Evolutionary conservation across 2,329 filamentous ascomycete genomes (phyloP).

Genomic region (Geoglossum cookeanum): DNA sequence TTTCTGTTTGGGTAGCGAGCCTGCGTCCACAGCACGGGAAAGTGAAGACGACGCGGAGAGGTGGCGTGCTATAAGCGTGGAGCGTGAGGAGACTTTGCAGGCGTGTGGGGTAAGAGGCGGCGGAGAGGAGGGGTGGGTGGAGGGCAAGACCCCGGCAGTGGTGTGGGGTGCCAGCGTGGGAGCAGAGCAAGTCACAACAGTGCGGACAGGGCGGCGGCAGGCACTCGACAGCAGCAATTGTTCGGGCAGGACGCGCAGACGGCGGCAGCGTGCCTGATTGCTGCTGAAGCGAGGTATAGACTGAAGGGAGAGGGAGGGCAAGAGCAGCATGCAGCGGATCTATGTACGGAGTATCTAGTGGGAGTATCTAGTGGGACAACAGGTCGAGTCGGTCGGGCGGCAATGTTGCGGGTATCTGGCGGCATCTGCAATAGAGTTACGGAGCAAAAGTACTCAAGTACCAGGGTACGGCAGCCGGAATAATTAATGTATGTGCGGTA

Average conservation of each 20-base stretch:
- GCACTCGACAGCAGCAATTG: neutral
- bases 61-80: slow-evolving; percentile 28
- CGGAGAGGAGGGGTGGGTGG: slow-evolving; percentile 7
- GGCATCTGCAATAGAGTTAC: neutral
- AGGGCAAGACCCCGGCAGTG: slow-evolving; percentile 7
- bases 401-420: neutral
- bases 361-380: neutral
- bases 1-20: neutral
- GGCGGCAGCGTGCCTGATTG: neutral
- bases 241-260: slow-evolving; percentile 6
- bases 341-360: neutral
- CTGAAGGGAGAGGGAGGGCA: neutral
- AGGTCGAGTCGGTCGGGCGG: neutral
- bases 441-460: no score
- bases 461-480: no score
- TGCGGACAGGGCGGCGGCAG: slow-evolving; percentile 1
- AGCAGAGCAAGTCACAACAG: slow-evolving; percentile 13
- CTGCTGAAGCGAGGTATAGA: neutral
- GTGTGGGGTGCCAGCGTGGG: slow-evolving; percentile 23
- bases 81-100: slow-evolving; percentile 15
- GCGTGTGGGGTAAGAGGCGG: neutral
- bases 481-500: neutral
- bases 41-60: slow-evolving; percentile 20
- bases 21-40: neutral
- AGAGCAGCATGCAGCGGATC: neutral